Base-by-base conservation (phyloP, 768 basidiomycete genomes). In the Pholiota conissans region DNA sequence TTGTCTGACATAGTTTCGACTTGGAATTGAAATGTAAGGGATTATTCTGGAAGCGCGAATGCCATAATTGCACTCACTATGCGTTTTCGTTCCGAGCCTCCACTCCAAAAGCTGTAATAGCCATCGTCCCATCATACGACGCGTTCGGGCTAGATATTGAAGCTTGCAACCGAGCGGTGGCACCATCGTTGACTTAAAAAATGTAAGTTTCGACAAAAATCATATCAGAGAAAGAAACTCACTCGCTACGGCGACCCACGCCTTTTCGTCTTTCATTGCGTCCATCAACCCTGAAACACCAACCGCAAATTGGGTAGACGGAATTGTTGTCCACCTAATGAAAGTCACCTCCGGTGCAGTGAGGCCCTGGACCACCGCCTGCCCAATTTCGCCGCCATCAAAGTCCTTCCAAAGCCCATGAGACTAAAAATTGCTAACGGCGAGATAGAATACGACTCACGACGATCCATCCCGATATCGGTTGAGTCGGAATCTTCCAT, bases 71-170 rank as follows among this genome's bases (percentile, higher is more conserved):
- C 6, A 65, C 83, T 65, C 64, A 87, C 86, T 76, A 87, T 3
- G 78, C 79, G 55, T 82, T 84, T 60, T 87, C 86, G 40, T 82
- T 86, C n/a, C 86, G 73, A 18, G 81, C 86, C 56, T 79, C 77
- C 0, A 71, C 74, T 0, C 66, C 72, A 56, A 77, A 80, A 14
- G 77, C 76, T 0, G 79, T 84, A 1, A 88, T 73, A 1, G 82
- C 83, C n/a, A 62, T 61, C 3, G 80, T 72, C 1, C 80, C 79
- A 55, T 83, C 73, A 55, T 85, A 86, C 0, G 75, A 61, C 1
- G 71, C 59, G 58, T 86, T 73, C 0, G 74, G 75, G 1, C 68
- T 54, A 9, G 70, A 62, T 13, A 84, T 69, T 18, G 79, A 74
- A 3, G 65, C 55, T 9, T 68, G 63, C 2, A 82, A 69, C 40